Base-by-base conservation (phyloP, 2,329 filamentous ascomycete species). In the Cercospora sp. region DNA sequence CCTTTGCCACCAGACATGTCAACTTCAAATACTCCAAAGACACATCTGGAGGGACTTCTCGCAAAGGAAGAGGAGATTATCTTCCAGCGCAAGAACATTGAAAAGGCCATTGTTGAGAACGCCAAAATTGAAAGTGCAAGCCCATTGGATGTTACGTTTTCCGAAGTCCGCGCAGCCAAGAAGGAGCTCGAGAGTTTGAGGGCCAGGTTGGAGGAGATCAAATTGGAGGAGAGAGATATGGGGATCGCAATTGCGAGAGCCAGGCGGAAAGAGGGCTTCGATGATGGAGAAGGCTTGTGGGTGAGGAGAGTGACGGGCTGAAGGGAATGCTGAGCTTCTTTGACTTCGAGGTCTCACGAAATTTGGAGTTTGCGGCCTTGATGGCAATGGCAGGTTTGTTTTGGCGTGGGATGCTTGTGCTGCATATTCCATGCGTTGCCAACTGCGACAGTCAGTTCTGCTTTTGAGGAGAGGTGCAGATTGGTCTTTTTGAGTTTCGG, bases 221-320 rank as follows among this genome's bases (percentile, higher is more conserved):
- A 88, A 79, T 85, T 88, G 71, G 89, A 94, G 78, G 90, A 93
- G 79, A 90, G 94, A 75, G 91, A 95, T 66, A 81, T 94, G 51
- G 92, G 92, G 1, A 81, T 95, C 74, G 90, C 89, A 78, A 82
- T 95, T 65, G 89, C 90, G 9, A 90, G 91, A 80, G 94, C 92
- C 82, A 86, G 91, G 59, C 85, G 89, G 73, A 91, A 94, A 74
- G 86, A 89, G 71, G 86, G 76, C 70, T 58, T 21, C 3, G 63
- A 61, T 74, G 89, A 91, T 74, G 87, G 87, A 10, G 90, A 89
- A 0, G 87, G 87, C 32, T 80, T 96, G 9, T 96, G 92, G 92
- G 90, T 96, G 61, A 86, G 90, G 75, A 85, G 92, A 71, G 89
- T 93, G 69, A 93, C 91, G 21, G 87, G 84, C 69, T 90, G 60